Percentiles rank a stretch among this genome's conserved stretches.
These are phyloP conservation scores for Salicornia ramosissima DNA, from an alignment of 148 eudicot species.

Conservation along the genomic window DNA sequence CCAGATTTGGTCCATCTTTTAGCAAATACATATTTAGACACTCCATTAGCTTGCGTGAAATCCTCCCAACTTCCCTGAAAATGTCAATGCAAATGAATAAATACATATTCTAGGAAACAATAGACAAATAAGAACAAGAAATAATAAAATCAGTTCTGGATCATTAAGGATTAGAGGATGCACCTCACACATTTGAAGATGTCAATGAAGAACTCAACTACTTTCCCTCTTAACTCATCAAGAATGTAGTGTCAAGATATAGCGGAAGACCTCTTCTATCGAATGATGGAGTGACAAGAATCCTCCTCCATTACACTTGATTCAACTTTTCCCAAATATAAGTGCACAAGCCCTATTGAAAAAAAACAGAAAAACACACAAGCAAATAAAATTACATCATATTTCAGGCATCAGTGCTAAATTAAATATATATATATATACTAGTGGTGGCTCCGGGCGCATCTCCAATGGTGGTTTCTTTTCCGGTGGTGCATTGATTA, in stretches of 20 bases:
- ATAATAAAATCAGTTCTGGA: neutral
- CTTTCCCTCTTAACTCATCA: conserved; percentile 41
- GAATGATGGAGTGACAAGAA: conserved; percentile 34
- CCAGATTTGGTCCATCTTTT: conserved; percentile 92
- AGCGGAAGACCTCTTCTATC: conserved; percentile 71
- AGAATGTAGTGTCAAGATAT: conserved; percentile 29
- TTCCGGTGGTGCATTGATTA: too few relatives aligned
- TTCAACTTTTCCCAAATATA: conserved; percentile 68
- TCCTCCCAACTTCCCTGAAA: conserved; percentile 77
- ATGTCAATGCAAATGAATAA: neutral
- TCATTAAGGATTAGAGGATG: conserved; percentile 5
- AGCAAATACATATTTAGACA: conserved; percentile 73
- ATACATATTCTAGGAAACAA: neutral
- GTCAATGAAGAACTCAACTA: conserved; percentile 52
- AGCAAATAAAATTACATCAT: neutral
- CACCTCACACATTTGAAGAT: conserved; percentile 67
- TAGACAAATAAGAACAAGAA: conserved; percentile 8
- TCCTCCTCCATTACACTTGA: conserved; percentile 47
- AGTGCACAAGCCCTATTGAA: conserved; percentile 59
- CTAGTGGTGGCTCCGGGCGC: too few relatives aligned
- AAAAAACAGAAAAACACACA: conserved; percentile 6
- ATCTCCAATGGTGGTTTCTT: too few relatives aligned
- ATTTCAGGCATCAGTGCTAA: too few relatives aligned
- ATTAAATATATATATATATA: too few relatives aligned
- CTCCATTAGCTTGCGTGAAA: conserved; percentile 74